Base-by-base conservation (phyloP, 306 rosid genomes). In the Alnus glutinosa region DNA sequence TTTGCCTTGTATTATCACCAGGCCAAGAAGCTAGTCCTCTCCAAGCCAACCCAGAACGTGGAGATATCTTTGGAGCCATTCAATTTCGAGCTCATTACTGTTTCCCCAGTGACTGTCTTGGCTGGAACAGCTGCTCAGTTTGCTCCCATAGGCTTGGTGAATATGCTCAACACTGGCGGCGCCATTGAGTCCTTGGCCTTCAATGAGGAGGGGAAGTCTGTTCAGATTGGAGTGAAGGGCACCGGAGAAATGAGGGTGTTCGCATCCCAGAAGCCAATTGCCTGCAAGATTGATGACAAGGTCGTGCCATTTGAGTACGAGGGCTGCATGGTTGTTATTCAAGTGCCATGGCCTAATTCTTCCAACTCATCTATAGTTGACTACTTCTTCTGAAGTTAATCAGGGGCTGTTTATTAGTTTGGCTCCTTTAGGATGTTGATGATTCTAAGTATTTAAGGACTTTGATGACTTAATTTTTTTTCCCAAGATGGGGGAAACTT, bases 151-250 rank as follows among this genome's bases (percentile, higher is more conserved):
- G 98, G 98, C 15, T 74, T 95, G 63, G 94, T 88, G 57, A 92
- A 95, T 70, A 95, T 95, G 98, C 87, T 92, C 1, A 95, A 95
- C 83, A 91, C 82, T 3, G 96, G 98, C 9, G 98, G 97, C 9
- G 98, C 98, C 59, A 70, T 95, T 54, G 91, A 90, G 62, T 85
- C 93, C 0, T 55, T 94, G 67, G 83, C 51, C 2, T 89, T 85
- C 71, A 68, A 86, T 48, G 86, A 88, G 46, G 86, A 76, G 62
- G 68, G 72, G 2, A 79, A 67, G 61, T 55, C 75, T 2, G 91
- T 87, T 2, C 77, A 76, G 51, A 77, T 95, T 49, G 94, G 94
- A 30, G 86, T 95, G 0, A 91, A 80, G 76, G 98, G 98, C 7
- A 57, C 71, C 0, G 98, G 98, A 10, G 98, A 92, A 68, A 83